Conservation (phyloP, 805 yeast species). For the Sungouiozyma intestinalis region DNA sequence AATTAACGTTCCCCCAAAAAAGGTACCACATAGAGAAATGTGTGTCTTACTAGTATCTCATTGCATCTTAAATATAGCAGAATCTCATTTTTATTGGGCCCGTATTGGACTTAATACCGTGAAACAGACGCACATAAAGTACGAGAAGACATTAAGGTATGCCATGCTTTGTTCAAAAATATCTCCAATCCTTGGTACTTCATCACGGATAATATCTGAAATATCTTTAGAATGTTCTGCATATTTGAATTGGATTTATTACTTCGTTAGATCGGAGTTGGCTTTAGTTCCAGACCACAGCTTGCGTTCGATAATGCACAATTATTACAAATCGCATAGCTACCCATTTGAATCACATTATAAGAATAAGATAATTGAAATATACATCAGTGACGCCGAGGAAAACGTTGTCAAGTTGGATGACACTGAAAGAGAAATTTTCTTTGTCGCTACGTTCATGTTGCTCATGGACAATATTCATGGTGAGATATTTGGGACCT, state of each 20-base stretch:
- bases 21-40: background rate
- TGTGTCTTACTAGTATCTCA: background rate
- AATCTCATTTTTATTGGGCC: constrained; percentile 8
- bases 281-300: constrained; percentile 30
- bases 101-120: constrained; percentile 6
- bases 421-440: constrained; percentile 15
- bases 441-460: constrained; percentile 8
- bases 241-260: constrained; percentile 46
- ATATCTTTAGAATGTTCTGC: constrained; percentile 20
- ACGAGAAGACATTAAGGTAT: background rate
- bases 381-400: constrained; percentile 53
- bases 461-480: background rate
- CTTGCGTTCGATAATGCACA: constrained; percentile 9
- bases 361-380: constrained; percentile 31
- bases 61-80: constrained; percentile 2
- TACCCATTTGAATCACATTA: background rate
- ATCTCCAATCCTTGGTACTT: background rate
- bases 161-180: background rate
- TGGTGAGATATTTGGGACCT: background rate
- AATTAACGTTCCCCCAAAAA: background rate
- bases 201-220: background rate
- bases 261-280: constrained; percentile 38
- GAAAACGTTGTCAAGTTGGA: constrained; percentile 16
- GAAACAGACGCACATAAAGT: background rate
- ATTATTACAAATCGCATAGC: constrained; percentile 26